These are phyloP conservation scores for Fusarium napiforme DNA, from an alignment of 2,329 filamentous ascomycete genomes.

Conservation along the genomic window DNA sequence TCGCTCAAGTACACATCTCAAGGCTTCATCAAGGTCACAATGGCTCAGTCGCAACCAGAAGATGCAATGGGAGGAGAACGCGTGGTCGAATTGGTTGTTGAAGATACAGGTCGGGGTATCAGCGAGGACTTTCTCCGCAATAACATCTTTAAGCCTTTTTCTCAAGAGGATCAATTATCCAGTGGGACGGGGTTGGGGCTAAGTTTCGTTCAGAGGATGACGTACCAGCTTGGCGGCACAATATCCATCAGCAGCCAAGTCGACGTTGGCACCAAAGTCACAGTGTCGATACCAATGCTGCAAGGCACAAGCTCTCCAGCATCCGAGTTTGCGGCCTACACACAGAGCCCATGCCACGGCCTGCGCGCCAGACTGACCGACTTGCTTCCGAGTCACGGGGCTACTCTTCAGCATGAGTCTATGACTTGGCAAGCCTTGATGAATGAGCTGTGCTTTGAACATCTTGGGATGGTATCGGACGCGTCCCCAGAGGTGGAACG, in stretches of 20 bases:
- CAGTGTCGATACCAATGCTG: constrained; percentile 46
- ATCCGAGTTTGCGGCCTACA: neutral
- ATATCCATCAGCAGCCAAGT: constrained; percentile 64
- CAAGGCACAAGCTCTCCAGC: neutral
- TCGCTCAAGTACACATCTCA: constrained; percentile 67
- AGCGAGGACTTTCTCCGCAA: constrained; percentile 69
- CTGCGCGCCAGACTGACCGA: neutral
- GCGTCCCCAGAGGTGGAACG: neutral
- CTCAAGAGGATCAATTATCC: constrained; percentile 69
- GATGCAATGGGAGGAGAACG: neutral
- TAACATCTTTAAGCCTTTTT: constrained; percentile 70
- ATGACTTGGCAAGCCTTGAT: neutral
- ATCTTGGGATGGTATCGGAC: constrained; percentile 10
- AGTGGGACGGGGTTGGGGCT: constrained; percentile 72
- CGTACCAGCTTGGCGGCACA: constrained; percentile 65
- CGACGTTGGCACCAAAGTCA: constrained; percentile 50
- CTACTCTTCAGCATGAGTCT: neutral
- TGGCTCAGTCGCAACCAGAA: constrained; percentile 30
- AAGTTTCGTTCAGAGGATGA: constrained; percentile 70
- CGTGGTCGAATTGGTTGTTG: constrained; percentile 57
- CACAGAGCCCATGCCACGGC: neutral
- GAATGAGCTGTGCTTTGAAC: neutral
- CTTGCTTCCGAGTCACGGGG: accelerated
- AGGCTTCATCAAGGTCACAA: constrained; percentile 46
- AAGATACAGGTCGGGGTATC: constrained; percentile 74